Conservation (phyloP, 75 land plant genomes). For the Cunninghamia lanceolata region DNA sequence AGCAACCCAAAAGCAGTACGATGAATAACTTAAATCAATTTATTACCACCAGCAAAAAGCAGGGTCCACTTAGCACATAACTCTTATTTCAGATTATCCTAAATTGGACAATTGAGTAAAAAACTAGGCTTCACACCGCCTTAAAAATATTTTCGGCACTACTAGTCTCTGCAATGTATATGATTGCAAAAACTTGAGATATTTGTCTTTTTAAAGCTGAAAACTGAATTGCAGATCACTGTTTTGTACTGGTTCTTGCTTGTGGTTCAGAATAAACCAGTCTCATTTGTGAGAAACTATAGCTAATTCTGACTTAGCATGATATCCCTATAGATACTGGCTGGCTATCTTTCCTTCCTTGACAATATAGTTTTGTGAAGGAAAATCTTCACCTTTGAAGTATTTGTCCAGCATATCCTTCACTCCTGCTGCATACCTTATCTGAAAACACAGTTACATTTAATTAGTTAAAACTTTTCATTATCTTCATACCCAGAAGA, state of each 20-base stretch:
- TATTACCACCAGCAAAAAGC: not conserved
- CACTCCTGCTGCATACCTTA: slow-evolving; percentile 74
- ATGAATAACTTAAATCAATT: not conserved
- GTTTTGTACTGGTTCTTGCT: not conserved
- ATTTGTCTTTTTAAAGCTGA: not conserved
- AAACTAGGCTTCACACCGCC: not conserved
- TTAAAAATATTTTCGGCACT: not conserved
- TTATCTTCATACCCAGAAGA: not conserved
- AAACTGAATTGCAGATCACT: not conserved
- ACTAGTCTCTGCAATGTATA: not conserved
- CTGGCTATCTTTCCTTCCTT: slow-evolving; percentile 77
- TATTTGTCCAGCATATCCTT: slow-evolving; percentile 86
- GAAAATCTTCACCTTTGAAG: slow-evolving; percentile 84
- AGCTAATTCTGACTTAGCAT: not conserved
- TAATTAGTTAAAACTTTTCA: not conserved
- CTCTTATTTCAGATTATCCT: not conserved
- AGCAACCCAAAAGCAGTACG: not conserved
- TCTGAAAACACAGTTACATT: slow-evolving; percentile 29
- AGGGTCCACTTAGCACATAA: not conserved
- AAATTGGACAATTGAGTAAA: not conserved
- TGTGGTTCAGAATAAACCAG: not conserved
- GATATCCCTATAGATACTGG: slow-evolving; percentile 51
- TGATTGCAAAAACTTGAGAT: not conserved
- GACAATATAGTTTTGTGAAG: slow-evolving; percentile 77
- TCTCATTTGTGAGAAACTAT: not conserved